Conservation (phyloP, 2,329 filamentous ascomycete species). For the Botryosphaeria dothidea region DNA sequence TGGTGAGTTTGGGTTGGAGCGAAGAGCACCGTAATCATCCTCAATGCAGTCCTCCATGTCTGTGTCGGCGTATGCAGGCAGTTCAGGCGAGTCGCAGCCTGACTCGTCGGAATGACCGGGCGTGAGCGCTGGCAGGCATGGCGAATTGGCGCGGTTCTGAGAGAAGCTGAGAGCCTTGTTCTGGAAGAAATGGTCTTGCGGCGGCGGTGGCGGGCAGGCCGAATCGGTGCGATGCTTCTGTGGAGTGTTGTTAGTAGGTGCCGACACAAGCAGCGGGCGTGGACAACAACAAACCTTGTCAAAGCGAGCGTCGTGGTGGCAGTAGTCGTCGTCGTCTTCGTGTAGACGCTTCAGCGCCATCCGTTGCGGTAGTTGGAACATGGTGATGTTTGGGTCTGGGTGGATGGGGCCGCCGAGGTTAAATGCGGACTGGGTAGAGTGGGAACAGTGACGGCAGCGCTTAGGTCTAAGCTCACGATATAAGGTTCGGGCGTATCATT, state of each 20-base stretch:
- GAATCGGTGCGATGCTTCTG: constrained; percentile 11
- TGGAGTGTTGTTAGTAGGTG: background rate
- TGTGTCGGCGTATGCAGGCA: constrained; percentile 34
- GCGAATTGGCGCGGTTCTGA: constrained; percentile 31
- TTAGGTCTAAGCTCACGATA: constrained; percentile 12
- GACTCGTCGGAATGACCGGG: constrained; percentile 32
- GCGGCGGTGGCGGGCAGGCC: constrained; percentile 20
- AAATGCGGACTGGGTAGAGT: background rate
- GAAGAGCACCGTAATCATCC: constrained; percentile 31
- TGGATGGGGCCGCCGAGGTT: background rate
- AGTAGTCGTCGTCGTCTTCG: constrained; percentile 10
- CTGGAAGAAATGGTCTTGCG: constrained; percentile 25
- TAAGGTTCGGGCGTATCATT: constrained; percentile 16
- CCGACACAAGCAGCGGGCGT: no score
- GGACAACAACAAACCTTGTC: background rate
- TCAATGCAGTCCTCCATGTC: constrained; percentile 36
- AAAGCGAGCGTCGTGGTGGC: background rate
- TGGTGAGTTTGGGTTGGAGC: constrained; percentile 39
- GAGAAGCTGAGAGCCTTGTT: constrained; percentile 25
- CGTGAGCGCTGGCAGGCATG: constrained; percentile 29
- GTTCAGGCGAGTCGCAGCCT: constrained; percentile 29
- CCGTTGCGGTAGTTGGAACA: constrained; percentile 15
- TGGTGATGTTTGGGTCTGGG: background rate
- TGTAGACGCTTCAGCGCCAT: constrained; percentile 10
- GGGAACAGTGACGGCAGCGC: background rate